phyloP scores from a whole-genome alignment of 208 protist species.

The Ichthyophonus hoferi region DNA sequence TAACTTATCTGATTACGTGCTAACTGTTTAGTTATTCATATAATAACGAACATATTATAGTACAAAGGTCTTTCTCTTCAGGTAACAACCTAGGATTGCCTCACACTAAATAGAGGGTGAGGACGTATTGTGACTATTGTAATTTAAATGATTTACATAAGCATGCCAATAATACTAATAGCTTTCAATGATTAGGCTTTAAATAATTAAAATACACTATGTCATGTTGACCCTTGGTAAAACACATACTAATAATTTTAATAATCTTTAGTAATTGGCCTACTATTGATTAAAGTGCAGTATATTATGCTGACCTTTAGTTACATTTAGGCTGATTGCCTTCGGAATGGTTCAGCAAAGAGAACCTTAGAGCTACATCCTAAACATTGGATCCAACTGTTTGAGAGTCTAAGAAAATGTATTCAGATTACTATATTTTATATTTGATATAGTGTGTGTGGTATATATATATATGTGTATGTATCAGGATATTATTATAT shows the following conservation, averaged over 20 bases:
- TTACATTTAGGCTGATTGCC: neutral
- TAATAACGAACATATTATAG: no score
- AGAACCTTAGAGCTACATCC: neutral
- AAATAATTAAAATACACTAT: no score
- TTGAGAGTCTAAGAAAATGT: neutral
- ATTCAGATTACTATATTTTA: neutral
- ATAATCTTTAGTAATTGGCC: neutral
- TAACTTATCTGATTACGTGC: no score
- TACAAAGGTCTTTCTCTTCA: no score
- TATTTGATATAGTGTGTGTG: neutral
- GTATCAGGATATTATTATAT: neutral
- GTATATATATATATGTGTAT: neutral
- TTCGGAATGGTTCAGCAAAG: slow-evolving; percentile 25
- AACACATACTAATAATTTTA: no score
- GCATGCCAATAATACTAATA: neutral
- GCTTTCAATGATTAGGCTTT: neutral
- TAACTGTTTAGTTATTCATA: no score
- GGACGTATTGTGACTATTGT: no score
- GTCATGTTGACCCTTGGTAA: no score
- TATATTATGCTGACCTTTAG: neutral
- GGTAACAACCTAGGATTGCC: no score
- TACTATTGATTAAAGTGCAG: neutral
- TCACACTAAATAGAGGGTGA: no score
- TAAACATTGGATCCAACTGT: slow-evolving; percentile 4
- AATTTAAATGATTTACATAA: neutral